Evolutionary conservation across 306 rosid genomes (phyloP).

Genomic region (Pachyrhizus erosus): DNA sequence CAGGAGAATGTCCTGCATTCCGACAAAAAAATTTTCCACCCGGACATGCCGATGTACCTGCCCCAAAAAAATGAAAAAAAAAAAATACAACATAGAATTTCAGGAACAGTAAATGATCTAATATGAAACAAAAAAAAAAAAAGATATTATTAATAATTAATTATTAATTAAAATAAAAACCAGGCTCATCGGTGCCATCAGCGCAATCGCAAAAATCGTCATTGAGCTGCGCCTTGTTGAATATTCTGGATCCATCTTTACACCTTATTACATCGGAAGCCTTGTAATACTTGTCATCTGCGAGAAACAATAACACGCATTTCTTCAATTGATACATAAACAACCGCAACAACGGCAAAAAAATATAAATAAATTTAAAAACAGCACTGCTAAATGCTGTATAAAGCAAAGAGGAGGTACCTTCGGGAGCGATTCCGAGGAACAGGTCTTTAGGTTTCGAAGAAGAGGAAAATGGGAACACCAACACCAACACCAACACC

Average conservation of each 20-base stretch:
- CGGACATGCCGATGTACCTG: conserved; percentile 98
- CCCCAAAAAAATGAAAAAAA: neutral
- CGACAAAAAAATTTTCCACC: conserved; percentile 75
- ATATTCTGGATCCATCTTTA: conserved; percentile 82
- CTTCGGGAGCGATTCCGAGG: conserved; percentile 84
- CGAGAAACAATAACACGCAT: conserved; percentile 7
- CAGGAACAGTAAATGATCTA: conserved; percentile 25
- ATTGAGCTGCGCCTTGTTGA: conserved; percentile 80
- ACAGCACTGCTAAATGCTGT: neutral
- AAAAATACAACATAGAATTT: neutral
- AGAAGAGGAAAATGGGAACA: conserved; percentile 59
- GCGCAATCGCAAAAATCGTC: conserved; percentile 93
- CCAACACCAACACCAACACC: conserved; percentile 7
- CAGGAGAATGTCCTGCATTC: conserved; percentile 77
- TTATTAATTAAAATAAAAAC: conserved; percentile 34
- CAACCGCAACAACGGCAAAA: neutral
- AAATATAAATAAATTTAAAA: neutral
- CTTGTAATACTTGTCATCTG: conserved; percentile 80
- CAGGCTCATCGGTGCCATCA: conserved; percentile 98
- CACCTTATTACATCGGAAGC: conserved; percentile 74
- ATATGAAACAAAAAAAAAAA: conserved; percentile 2
- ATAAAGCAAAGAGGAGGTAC: conserved; percentile 39
- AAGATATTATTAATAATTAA: neutral
- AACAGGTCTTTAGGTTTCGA: conserved; percentile 56
- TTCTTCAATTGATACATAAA: neutral